Evolutionary conservation across 1,284 basidiomycete species (phyloP).

Genomic region (Singerocomus rubriflavus): DNA sequence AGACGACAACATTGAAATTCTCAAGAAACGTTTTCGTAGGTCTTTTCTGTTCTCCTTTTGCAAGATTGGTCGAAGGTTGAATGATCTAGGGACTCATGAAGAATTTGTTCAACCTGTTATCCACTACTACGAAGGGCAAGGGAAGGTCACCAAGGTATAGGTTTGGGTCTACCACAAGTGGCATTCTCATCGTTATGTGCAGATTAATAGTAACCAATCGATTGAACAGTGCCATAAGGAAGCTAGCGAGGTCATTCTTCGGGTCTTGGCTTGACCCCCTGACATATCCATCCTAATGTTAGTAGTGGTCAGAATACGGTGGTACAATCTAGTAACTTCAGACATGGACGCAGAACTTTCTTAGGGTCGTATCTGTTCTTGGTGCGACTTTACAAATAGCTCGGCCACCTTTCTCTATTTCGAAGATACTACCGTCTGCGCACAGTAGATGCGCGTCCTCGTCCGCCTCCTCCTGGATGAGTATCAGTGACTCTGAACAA

Average conservation of each 20-base stretch:
- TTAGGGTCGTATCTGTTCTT: constrained; percentile 27
- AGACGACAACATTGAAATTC: constrained; percentile 94
- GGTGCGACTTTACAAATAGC: constrained; percentile 46
- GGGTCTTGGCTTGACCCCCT: constrained; percentile 36
- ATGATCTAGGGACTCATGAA: constrained; percentile 74
- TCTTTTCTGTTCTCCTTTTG: constrained; percentile 12
- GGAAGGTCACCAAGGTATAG: constrained; percentile 67
- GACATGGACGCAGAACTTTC: constrained; percentile 46
- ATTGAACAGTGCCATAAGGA: constrained; percentile 73
- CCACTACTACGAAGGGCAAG: constrained; percentile 69
- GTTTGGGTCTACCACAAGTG: not conserved
- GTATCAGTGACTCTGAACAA: constrained; percentile 13
- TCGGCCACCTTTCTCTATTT: constrained; percentile 54
- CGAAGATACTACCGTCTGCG: constrained; percentile 67
- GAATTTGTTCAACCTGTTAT: constrained; percentile 97
- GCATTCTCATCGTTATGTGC: constrained; percentile 8
- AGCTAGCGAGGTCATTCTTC: constrained; percentile 54
- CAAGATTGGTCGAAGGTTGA: constrained; percentile 3
- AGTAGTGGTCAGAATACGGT: constrained; percentile 9
- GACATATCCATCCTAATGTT: constrained; percentile 17
- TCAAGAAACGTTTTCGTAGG: constrained; percentile 94
- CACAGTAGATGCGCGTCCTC: constrained; percentile 65
- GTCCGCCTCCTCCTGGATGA: constrained; percentile 50
- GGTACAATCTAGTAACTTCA: constrained; percentile 13
- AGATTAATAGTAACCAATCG: constrained; percentile 79